Evolutionary conservation across 1,139 yeast genomes (phyloP), one percentile per base, ranked within the genome.

Genomic region (Yamadazyma songkhlaensis): DNA sequence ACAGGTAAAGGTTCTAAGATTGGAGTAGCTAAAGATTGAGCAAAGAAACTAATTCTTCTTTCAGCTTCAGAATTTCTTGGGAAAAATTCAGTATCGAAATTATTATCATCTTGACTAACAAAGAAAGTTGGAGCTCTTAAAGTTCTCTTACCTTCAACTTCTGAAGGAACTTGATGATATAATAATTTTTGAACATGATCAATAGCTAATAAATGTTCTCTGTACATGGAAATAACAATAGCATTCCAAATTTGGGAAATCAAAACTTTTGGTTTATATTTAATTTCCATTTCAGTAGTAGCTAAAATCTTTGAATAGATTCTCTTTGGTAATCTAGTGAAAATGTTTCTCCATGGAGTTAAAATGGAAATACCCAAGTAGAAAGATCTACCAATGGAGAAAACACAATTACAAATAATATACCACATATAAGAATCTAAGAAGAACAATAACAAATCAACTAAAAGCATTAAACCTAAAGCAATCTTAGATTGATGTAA

Each of bases 311-410:
- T 92, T 42, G 97, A 88, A 74, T 92, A 92, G 53, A 92, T 88
- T 81, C 98, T 87, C 81, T 92, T 92, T 63, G 98, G 98, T 60
- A 92, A 76, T 67, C 98, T 84, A 45, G 96, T 84, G 74, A 90
- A 92, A 56, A 92, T 90, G 64, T 92, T 92, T 81, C 97, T 85
- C 98, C 98, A 92, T 45, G 98, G 98, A 39, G 98, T 92, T 75
- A 90, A 83, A 50, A 92, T 90, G 37, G 97, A 92, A 56, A 92
- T 89, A 84, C 98, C 98, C 65, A 92, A 77, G 75, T 90, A 92
- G 78, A 92, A 92, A 21, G 97, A 92, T 62, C 96, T 87, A 54
- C 96, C 97, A 57, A 92, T 89, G 45, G 97, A 90, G 78, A 87
- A 89, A 53, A 88, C 78, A 65, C 96, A 85, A 79, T 90, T 92